phyloP scores from a whole-genome alignment of 106 monocot genomes.

The Dendrobium nobile region DNA sequence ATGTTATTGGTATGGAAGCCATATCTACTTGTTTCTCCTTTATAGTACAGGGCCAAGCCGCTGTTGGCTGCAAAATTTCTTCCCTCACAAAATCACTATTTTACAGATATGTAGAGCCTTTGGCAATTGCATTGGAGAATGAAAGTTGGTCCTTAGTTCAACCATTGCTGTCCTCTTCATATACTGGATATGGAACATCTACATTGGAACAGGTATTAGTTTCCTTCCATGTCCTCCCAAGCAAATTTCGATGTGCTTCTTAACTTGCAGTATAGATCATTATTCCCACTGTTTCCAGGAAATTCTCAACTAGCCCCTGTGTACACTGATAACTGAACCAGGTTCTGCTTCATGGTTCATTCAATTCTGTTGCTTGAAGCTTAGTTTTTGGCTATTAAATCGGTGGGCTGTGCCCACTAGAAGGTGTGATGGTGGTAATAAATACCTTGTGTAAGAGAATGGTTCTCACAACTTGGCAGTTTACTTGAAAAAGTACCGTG shows the following conservation, averaged over 20 bases:
- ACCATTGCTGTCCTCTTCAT: constrained; percentile 89
- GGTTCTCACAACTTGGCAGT: background rate
- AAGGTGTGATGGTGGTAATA: background rate
- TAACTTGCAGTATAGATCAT: background rate
- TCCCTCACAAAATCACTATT: background rate
- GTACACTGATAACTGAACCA: background rate
- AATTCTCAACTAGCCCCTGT: background rate
- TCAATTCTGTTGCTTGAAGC: background rate
- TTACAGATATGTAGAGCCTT: constrained; percentile 84
- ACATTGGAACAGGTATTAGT: constrained; percentile 73
- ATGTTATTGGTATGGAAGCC: background rate
- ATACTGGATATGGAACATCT: constrained; percentile 91
- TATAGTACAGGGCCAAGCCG: no score
- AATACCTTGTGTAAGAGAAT: background rate
- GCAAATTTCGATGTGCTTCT: background rate
- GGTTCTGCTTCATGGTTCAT: background rate
- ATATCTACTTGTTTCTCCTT: no score
- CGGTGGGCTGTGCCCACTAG: background rate
- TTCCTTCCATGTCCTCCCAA: background rate
- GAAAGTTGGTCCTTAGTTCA: constrained; percentile 96
- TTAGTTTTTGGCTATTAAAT: background rate
- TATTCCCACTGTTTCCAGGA: background rate
- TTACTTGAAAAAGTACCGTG: background rate
- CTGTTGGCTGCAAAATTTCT: background rate
- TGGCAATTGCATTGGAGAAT: constrained; percentile 86